phyloP scores from a whole-genome alignment of 768 basidiomycete genomes.

The Coprinellus micaceus region DNA sequence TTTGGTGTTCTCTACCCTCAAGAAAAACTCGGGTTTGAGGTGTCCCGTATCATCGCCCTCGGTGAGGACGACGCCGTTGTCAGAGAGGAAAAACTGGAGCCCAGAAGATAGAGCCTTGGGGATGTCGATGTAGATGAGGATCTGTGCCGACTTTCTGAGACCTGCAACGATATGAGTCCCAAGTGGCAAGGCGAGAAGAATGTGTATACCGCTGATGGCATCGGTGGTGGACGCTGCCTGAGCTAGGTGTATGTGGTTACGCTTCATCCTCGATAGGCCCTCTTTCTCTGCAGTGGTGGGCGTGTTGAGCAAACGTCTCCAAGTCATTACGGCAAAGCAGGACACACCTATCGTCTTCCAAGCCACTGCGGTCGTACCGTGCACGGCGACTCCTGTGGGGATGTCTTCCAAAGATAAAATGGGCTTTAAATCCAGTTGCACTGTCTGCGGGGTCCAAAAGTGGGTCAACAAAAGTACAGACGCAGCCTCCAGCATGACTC shows the following conservation, averaged over 20 bases:
- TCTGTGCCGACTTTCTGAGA: slow-evolving; percentile 72
- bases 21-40: slow-evolving; percentile 62
- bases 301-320: slow-evolving; percentile 18
- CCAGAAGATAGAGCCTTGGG: slow-evolving; percentile 59
- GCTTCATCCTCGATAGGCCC: slow-evolving; percentile 79
- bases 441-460: slow-evolving; percentile 42
- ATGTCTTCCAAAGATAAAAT: slow-evolving; percentile 59
- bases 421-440: slow-evolving; percentile 64
- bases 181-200: slow-evolving; percentile 50
- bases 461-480: no score
- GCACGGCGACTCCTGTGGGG: slow-evolving; percentile 68
- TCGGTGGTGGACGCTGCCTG: slow-evolving; percentile 64
- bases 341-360: slow-evolving; percentile 71
- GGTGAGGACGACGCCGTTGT: slow-evolving; percentile 87
- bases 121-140: slow-evolving; percentile 38
- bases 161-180: slow-evolving; percentile 47
- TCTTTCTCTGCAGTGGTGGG: slow-evolving; percentile 43
- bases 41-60: slow-evolving; percentile 68
- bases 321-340: slow-evolving; percentile 41
- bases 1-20: slow-evolving; percentile 55
- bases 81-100: slow-evolving; percentile 71
- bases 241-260: slow-evolving; percentile 93
- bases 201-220: slow-evolving; percentile 81
- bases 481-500: no score
- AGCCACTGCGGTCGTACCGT: slow-evolving; percentile 68